These are phyloP conservation scores for Colletotrichum chlorophyti DNA, from an alignment of 2,329 filamentous ascomycete species.

Conservation along the genomic window DNA sequence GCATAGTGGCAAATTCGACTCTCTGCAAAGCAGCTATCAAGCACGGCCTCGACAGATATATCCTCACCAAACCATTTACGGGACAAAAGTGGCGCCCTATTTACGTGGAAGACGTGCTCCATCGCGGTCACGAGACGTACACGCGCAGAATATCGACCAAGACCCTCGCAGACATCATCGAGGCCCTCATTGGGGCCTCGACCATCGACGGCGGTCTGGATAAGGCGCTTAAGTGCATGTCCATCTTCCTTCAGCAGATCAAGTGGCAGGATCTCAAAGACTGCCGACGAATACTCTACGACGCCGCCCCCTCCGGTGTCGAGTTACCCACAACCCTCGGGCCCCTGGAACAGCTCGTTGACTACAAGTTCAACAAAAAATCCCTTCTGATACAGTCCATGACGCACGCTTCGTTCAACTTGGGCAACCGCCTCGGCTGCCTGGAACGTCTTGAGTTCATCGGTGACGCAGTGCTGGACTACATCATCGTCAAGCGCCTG, in stretches of 20 bases:
- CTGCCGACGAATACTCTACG: slow-evolving; percentile 51
- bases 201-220: slow-evolving; percentile 72
- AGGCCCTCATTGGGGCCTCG: slow-evolving; percentile 81
- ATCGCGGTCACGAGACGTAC: slow-evolving; percentile 24
- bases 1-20: slow-evolving; percentile 76
- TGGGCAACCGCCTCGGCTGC: slow-evolving; percentile 52
- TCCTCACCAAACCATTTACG: slow-evolving; percentile 73
- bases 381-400: slow-evolving; percentile 77
- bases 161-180: slow-evolving; percentile 84
- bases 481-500: slow-evolving; percentile 71
- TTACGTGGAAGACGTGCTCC: slow-evolving; percentile 53
- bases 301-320: slow-evolving; percentile 42
- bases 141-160: slow-evolving; percentile 69
- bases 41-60: slow-evolving; percentile 73
- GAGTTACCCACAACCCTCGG: slow-evolving; percentile 48
- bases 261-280: slow-evolving; percentile 56
- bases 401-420: slow-evolving; percentile 72
- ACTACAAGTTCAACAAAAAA: slow-evolving; percentile 74
- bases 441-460: slow-evolving; percentile 86
- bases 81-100: slow-evolving; percentile 75
- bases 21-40: slow-evolving; percentile 70
- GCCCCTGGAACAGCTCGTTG: slow-evolving; percentile 70
- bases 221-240: slow-evolving; percentile 69
- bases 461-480: slow-evolving; percentile 85
- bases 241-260: slow-evolving; percentile 68